Conservation (phyloP, 2,329 filamentous ascomycete species). For the Didymellaceae sp. region DNA sequence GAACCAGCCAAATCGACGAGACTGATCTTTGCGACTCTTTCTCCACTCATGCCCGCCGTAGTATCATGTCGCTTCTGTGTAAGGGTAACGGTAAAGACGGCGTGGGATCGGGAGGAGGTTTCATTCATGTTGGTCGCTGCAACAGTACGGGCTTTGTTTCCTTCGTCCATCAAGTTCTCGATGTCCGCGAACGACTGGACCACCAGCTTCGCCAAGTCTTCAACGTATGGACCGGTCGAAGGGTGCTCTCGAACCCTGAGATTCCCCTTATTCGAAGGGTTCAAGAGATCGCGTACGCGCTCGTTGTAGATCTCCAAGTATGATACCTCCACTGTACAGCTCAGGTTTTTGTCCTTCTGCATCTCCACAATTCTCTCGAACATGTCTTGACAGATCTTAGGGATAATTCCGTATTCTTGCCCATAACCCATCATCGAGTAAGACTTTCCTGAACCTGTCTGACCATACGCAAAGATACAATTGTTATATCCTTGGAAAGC, state of each 20-base stretch:
- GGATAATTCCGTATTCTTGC: slow-evolving; percentile 92
- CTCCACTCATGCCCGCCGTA: slow-evolving; percentile 95
- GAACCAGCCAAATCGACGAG: slow-evolving; percentile 97
- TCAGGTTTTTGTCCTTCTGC: slow-evolving; percentile 75
- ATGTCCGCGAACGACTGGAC: slow-evolving; percentile 95
- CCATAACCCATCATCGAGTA: slow-evolving; percentile 99
- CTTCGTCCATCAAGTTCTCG: slow-evolving; percentile 97
- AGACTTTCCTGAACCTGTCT: slow-evolving; percentile 97
- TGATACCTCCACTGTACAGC: slow-evolving; percentile 95
- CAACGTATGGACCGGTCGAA: slow-evolving; percentile 95
- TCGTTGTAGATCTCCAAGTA: slow-evolving; percentile 99
- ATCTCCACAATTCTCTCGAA: slow-evolving; percentile 81
- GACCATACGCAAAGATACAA: slow-evolving; percentile 98
- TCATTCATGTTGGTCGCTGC: slow-evolving; percentile 99
- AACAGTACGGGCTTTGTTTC: slow-evolving; percentile 97
- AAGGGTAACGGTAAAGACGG: slow-evolving; percentile 94
- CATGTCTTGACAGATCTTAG: slow-evolving; percentile 97
- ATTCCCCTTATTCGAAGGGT: slow-evolving; percentile 94
- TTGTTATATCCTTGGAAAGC: slow-evolving; percentile 99
- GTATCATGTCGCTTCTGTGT: slow-evolving; percentile 91
- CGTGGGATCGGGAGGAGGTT: slow-evolving; percentile 96
- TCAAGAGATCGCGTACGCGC: slow-evolving; percentile 91
- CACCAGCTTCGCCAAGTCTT: slow-evolving; percentile 93
- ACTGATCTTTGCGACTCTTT: slow-evolving; percentile 98
- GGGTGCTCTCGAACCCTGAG: slow-evolving; percentile 97